Base-by-base conservation (phyloP, 345 rosid species). In the Jatropha curcas region DNA sequence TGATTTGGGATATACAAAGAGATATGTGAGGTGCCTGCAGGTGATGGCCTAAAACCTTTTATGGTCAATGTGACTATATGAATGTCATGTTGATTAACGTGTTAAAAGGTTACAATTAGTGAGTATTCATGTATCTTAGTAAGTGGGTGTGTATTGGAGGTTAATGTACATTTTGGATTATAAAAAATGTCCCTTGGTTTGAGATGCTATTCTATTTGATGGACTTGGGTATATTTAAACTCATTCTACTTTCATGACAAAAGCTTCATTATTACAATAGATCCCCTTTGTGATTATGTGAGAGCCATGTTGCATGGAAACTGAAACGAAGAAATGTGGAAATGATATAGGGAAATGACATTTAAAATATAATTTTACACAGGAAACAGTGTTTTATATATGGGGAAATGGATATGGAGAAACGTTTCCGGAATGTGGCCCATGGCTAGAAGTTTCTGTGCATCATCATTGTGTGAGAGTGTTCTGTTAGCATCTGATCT, bases 21-120 rank as follows among this genome's bases (percentile, higher is more conserved):
- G 98, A 93, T 96, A 96, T 59, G 92, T 96, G 24, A 89, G 99
- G 72, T 96, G 98, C 71, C 97, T 96, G 75, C 99, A 96, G 98
- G 99, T 96, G 67, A 77, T 71, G 51, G 68, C 48, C n/a, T 28
- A 22, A 17, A 20, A 45, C 37, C 53, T 76, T 39, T 70, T 46
- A 41, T 65, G 43, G 60, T 53, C 17, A 22, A 22, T 58, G 16
- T 41, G 45, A 43, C 22, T 68, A 0, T 20, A 16, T 56, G 25
- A 46, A 25, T 30, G 24, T 66, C 10, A 33, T 60, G 67, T 5
- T 33, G 31, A 5, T 33, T 12, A 22, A 37, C 24, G 24, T 65
- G 28, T 24, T 45, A 7, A 43, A 41, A 19, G 51, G 51, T 52
- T 25, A 27, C 20, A 19, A 14, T 3, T 59, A 11, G 31, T 33